These are phyloP conservation scores for Acidomyces sp. DNA, from an alignment of 495 filamentous ascomycete species.

Conservation along the genomic window DNA sequence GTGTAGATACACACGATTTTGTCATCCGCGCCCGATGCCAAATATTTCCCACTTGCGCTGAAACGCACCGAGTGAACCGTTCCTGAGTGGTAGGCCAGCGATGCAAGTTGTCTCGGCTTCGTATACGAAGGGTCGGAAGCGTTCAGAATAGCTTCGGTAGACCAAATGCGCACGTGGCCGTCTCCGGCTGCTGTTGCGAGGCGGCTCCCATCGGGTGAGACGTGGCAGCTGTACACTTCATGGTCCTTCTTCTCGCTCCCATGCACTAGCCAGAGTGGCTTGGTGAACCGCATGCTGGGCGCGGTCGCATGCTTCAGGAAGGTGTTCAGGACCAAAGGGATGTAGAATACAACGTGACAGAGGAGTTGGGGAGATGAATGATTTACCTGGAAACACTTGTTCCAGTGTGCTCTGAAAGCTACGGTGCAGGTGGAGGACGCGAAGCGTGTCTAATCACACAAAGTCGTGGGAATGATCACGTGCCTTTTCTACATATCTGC, in stretches of 20 bases:
- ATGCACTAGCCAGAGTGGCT: slow-evolving; percentile 79
- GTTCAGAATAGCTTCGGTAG: slow-evolving; percentile 80
- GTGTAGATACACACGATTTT: slow-evolving; percentile 96
- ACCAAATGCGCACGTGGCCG: slow-evolving; percentile 96
- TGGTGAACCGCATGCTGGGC: slow-evolving; percentile 68
- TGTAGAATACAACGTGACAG: too few relatives aligned
- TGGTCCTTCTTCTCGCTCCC: slow-evolving; percentile 89
- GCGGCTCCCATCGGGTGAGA: slow-evolving; percentile 83
- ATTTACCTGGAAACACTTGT: too few relatives aligned
- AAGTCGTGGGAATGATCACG: too few relatives aligned
- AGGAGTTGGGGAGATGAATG: too few relatives aligned
- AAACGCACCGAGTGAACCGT: slow-evolving; percentile 96
- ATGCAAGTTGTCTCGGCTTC: slow-evolving; percentile 86
- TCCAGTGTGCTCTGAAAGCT: too few relatives aligned
- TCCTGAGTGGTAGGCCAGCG: slow-evolving; percentile 94
- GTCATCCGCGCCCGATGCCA: slow-evolving; percentile 94
- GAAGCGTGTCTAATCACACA: too few relatives aligned
- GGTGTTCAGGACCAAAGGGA: too few relatives aligned
- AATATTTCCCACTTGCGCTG: slow-evolving; percentile 79
- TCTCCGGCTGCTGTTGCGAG: slow-evolving; percentile 93
- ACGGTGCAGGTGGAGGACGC: too few relatives aligned
- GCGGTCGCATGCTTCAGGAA: not conserved
- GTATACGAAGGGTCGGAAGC: slow-evolving; percentile 50
- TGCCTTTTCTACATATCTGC: too few relatives aligned
- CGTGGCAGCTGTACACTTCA: slow-evolving; percentile 94